Evolutionary conservation across 495 filamentous ascomycete genomes (phyloP), one percentile per base, ranked within the genome.

Genomic region (Copromyces sp.): DNA sequence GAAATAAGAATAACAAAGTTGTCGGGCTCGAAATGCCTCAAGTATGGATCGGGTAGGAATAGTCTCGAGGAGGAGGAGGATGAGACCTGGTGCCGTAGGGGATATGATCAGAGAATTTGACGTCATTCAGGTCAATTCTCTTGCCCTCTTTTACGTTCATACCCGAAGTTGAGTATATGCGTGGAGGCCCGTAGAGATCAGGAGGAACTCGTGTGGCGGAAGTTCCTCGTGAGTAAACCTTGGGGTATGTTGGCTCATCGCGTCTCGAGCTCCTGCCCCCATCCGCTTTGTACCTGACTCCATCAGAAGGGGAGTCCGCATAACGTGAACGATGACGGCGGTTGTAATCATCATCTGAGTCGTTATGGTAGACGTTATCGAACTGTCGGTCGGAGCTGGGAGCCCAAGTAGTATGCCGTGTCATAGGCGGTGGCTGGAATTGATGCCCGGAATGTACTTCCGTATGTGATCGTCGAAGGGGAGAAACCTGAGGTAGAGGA

Each of bases 381-480:
- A 70, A 29, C 37, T 53, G 68, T 32, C 65, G 65, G 17, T 72
- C 71, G 17, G 70, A 32, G 37, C 39, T 61, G 2, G 72, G 20
- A 4, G 69, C 74, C 78, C 78, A 81, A 17, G 79, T 81, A 16
- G 72, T 42, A 3, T 40, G 73, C 20, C 79, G 75, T 12, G 35
- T 9, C 42, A 81, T 70, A 32, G 69, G 37, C 2, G 79, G 79
- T n/a, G 74, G 68, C 9, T 68, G 68, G 0, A 69, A 38, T 16
- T 53, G 69, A 41, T 37, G 44, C 12, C 40, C n/a, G 38, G 42
- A 75, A 44, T 69, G 29, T 35, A 61, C 17, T 8, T 77, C 73
- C 20, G 81, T 78, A 44, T 78, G 75, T 39, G 79, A 76, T 7
- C 75, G 75, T 41, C 80, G 80, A 17, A 81, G 80, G 14, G 80